These are phyloP conservation scores for Rhizopogon vulgaris DNA, from an alignment of 768 basidiomycete genomes.

Conservation along the genomic window DNA sequence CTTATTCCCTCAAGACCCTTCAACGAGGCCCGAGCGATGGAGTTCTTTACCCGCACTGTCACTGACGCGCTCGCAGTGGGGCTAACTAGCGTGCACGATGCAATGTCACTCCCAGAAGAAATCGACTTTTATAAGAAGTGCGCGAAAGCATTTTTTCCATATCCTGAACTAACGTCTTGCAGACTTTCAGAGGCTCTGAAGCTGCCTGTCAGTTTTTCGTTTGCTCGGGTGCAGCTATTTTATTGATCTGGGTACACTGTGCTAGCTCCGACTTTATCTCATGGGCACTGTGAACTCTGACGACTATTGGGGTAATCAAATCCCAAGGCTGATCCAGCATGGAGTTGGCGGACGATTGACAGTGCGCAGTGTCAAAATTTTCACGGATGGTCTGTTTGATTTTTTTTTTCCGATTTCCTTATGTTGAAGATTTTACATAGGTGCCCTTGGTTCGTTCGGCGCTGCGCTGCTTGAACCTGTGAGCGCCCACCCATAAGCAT, in stretches of 20 bases:
- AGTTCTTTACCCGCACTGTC: slow-evolving; percentile 62
- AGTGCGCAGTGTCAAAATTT: slow-evolving; percentile 65
- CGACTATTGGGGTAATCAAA: slow-evolving; percentile 59
- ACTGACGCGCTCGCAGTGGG: slow-evolving; percentile 71
- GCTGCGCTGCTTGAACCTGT: slow-evolving; percentile 77
- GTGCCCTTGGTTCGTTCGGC: slow-evolving; percentile 89
- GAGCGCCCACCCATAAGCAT: neutral
- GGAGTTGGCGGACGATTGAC: slow-evolving; percentile 48
- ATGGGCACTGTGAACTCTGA: slow-evolving; percentile 51
- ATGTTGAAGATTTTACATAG: slow-evolving; percentile 27
- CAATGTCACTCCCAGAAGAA: slow-evolving; percentile 40
- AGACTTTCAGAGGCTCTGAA: slow-evolving; percentile 66
- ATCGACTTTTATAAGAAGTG: slow-evolving; percentile 66
- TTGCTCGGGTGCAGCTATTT: neutral
- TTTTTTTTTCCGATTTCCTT: neutral
- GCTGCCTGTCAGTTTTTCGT: slow-evolving; percentile 51
- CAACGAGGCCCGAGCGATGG: slow-evolving; percentile 46
- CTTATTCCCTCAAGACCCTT: slow-evolving; percentile 65
- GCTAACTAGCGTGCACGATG: slow-evolving; percentile 86
- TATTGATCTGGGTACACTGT: neutral
- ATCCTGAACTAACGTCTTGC: slow-evolving; percentile 3
- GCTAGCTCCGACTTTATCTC: slow-evolving; percentile 52
- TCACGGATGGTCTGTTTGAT: slow-evolving; percentile 56
- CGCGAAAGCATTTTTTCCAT: slow-evolving; percentile 10
- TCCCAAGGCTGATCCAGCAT: slow-evolving; percentile 55